A percentile compares a stretch with the other conserved stretches of the same genome.
phyloP scores from a whole-genome alignment of 495 filamentous ascomycete species.

The Lentithecium fluviatile region DNA sequence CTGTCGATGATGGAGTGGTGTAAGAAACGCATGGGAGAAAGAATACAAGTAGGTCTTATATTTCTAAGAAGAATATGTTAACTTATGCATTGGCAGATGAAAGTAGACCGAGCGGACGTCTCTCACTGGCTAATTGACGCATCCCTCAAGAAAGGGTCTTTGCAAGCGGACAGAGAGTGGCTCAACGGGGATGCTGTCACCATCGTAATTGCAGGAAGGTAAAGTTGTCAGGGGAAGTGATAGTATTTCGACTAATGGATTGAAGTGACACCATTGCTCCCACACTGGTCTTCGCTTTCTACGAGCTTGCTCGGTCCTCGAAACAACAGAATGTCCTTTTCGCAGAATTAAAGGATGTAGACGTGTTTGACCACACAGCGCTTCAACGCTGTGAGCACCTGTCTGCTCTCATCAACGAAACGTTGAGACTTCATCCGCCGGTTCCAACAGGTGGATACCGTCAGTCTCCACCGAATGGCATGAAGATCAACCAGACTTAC shows the following conservation, averaged over 20 bases:
- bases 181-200: slow-evolving; percentile 2
- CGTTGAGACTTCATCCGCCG: slow-evolving; percentile 19
- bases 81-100: too few relatives aligned
- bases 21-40: too few relatives aligned
- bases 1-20: too few relatives aligned
- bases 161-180: background rate
- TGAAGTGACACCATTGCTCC: slow-evolving; percentile 10
- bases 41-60: too few relatives aligned
- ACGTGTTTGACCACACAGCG: background rate
- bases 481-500: slow-evolving; percentile 8
- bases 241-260: too few relatives aligned
- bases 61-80: too few relatives aligned
- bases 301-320: slow-evolving; percentile 11
- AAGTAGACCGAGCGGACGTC: too few relatives aligned
- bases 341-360: background rate
- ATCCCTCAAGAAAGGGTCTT: too few relatives aligned
- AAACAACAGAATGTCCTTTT: background rate
- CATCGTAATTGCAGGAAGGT: slow-evolving; percentile 12
- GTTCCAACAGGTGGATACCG: slow-evolving; percentile 2
- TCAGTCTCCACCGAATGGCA: slow-evolving; percentile 3
- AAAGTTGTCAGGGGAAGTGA: background rate
- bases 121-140: too few relatives aligned
- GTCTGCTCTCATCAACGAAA: slow-evolving; percentile 21
- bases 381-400: background rate
- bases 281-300: slow-evolving; percentile 10